Evolutionary conservation across 805 yeast genomes (phyloP), one percentile per base, ranked within the genome.

Genomic region (Blastobotrys mokoenaii): DNA sequence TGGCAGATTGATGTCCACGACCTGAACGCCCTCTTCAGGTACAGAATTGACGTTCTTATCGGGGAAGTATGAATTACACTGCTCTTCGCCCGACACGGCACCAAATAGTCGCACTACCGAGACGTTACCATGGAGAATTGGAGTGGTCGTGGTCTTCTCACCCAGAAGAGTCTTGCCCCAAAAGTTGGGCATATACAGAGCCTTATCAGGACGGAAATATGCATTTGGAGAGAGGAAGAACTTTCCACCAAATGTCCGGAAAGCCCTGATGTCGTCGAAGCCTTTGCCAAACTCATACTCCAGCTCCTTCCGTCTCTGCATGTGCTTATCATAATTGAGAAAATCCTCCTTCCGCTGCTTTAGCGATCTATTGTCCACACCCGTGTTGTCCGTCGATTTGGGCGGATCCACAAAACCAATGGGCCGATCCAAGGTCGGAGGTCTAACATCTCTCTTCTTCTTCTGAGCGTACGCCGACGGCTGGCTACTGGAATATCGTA

Each of bases 121-220:
- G 5, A 82, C 72, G 44, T 79, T 77, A 3, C 72, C 74, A 37
- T 64, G 59, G 15, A 80, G 57, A 0, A 63, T 64, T 50, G 63
- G 72, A 53, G 64, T 68, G 20, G 68, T 55, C 41, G 47, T 60
- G 16, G 56, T 47, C n/a, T 47, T 42, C 15, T 50, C 52, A 2
- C 58, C 44, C 15, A 61, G 53, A 32, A 87, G 59, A 1, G 80
- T 70, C 17, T 69, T 70, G 0, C 81, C 90, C 20, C 65, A 60
- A 48, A 90, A 69, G 58, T 88, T 88, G 8, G 97, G 96, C 66
- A 93, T 86, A 60, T 77, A 93, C 40, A 78, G 65, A 0, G 97
- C 72, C 57, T 75, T 82, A 6, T 84, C 89, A 10, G 70, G 65
- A 48, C 75, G 76, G 74, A 90, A 89, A 54, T 76, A 82, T 1